These are phyloP conservation scores for Adiantum capillusveneris DNA, from an alignment of 75 land plant genomes.

Conservation along the genomic window DNA sequence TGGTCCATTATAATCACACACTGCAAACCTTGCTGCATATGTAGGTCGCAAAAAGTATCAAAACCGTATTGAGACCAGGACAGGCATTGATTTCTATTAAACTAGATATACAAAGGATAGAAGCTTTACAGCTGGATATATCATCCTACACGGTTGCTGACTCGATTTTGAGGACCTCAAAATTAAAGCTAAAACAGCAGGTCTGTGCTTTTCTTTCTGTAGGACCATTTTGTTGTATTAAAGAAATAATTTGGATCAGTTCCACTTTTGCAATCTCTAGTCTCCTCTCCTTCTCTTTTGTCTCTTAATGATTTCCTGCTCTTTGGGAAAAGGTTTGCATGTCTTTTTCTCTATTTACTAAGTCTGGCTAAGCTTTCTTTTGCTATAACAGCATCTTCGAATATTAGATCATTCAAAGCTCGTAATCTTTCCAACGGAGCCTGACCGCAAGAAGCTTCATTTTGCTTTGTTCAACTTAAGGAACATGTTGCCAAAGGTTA, in stretches of 20 bases:
- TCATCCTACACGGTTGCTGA: constrained; percentile 46
- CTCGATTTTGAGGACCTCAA: constrained; percentile 57
- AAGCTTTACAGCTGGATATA: constrained; percentile 50
- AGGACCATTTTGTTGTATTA: not conserved
- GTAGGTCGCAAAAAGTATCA: constrained; percentile 77
- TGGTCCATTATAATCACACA: not conserved
- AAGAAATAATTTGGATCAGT: not conserved
- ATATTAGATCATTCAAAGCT: constrained; percentile 43
- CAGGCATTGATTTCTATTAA: constrained; percentile 45
- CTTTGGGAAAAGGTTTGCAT: no score
- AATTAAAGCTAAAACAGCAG: constrained; percentile 62
- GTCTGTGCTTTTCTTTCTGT: constrained; percentile 22
- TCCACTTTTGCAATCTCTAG: no score
- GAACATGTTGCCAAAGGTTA: constrained; percentile 49
- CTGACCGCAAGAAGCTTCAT: constrained; percentile 51
- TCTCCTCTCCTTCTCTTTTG: no score
- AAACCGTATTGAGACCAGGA: constrained; percentile 49
- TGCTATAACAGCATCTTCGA: constrained; percentile 42
- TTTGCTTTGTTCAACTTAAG: constrained; percentile 59
- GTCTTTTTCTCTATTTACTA: no score
- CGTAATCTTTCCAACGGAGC: constrained; percentile 44
- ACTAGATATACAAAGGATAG: constrained; percentile 61
- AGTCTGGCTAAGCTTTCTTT: no score
- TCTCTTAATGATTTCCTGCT: no score
- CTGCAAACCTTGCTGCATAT: not conserved